These are phyloP conservation scores for Eimeria acervulina DNA, from an alignment of 169 alveolate genomes.

Conservation along the genomic window DNA sequence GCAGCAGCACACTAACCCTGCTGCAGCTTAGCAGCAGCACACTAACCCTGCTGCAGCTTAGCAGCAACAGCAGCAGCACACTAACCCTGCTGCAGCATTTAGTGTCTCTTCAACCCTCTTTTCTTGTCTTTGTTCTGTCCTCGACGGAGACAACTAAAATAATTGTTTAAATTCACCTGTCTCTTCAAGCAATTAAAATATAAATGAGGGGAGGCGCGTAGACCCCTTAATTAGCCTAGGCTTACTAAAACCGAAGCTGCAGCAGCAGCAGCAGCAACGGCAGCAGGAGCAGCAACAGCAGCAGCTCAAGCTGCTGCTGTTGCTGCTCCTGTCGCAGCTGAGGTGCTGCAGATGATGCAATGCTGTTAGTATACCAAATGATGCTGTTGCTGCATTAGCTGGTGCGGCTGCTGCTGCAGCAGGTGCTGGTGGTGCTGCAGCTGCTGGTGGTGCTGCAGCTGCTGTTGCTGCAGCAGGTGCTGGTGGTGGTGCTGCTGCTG, in stretches of 20 bases:
- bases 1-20: too few relatives aligned
- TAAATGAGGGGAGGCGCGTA: too few relatives aligned
- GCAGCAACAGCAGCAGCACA: too few relatives aligned
- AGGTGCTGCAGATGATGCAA: not conserved
- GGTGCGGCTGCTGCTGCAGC: not conserved
- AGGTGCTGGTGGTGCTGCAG: not conserved
- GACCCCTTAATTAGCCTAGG: too few relatives aligned
- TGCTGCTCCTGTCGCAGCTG: not conserved
- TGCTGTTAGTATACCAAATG: not conserved
- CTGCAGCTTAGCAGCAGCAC: too few relatives aligned
- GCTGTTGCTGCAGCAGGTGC: not conserved
- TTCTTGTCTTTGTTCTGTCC: too few relatives aligned
- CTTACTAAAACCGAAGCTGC: not conserved
- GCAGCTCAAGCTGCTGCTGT: not conserved
- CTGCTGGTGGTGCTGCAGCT: not conserved
- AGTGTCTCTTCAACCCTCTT: too few relatives aligned
- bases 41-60: too few relatives aligned
- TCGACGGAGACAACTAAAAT: too few relatives aligned
- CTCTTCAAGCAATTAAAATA: too few relatives aligned
- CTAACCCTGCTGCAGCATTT: too few relatives aligned
- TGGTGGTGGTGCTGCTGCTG: slow-evolving; percentile 19
- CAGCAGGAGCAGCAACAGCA: not conserved
- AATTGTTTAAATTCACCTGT: too few relatives aligned
- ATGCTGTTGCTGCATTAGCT: slow-evolving; percentile 3
- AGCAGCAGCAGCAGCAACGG: not conserved